Conservation (phyloP, 176 grass and related monocot species). For the bread wheat (Triticum aestivum) region IWGSC_CS_RefSeq_v2.1 NC_057814.1:388680061-388680560, state of each 20-base stretch:
- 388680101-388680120: not conserved
- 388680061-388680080: not conserved
- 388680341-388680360: slow-evolving; percentile 4
- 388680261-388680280: slow-evolving; percentile 82
- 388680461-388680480: slow-evolving; percentile 47
- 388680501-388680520: slow-evolving; percentile 58
- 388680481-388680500: slow-evolving; percentile 26
- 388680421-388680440: slow-evolving; percentile 54
- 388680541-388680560: slow-evolving; percentile 38
- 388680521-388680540: slow-evolving; percentile 57
- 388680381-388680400: not conserved
- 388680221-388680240: slow-evolving; percentile 59
- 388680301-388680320: slow-evolving; percentile 80
- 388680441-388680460: slow-evolving; percentile 49
- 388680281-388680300: slow-evolving; percentile 55
- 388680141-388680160: not conserved
- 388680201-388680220: not conserved
- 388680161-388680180: not conserved
- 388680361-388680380: not conserved
- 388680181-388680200: not conserved
- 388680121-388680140: not conserved
- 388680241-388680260: slow-evolving; percentile 81
- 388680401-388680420: slow-evolving; percentile 33
- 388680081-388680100: not conserved
- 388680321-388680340: slow-evolving; percentile 71